Base-by-base conservation (phyloP, 2,329 filamentous ascomycete species). In the Dothideomycetes sp. region DNA sequence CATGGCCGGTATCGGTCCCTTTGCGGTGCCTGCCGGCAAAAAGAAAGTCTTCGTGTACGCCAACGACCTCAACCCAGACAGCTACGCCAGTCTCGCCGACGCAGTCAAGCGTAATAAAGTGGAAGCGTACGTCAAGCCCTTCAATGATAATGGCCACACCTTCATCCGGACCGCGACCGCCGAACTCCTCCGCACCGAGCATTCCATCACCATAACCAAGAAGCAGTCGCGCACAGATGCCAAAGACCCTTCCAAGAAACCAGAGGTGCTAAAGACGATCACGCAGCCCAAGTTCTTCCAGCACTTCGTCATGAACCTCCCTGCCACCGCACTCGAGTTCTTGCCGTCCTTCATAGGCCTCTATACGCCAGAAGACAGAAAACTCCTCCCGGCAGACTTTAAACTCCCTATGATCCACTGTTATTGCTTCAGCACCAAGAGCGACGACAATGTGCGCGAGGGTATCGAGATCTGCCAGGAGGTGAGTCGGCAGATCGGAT, bases 271-370 rank as follows among this genome's bases (percentile, higher is more conserved):
- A 24, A 58, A 61, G 43, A 63, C 54, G 1, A 43, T 69, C 14
- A 40, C 50, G 9, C 69, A 87, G 34, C 89, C 89, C 2, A 71
- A 72, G 2, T 79, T 80, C 29, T 84, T 96, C 57, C 73, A 79
- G n/a, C 91, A 96, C 65, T 98, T 88, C 59, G 83, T 96, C 49
- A 95, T 98, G 85, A 98, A 98, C 62, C 79, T 98, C 12, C 91
- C 91, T 1, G 91, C 88, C 1, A 83, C 79, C 1, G 89, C 91
- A 1, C 80, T 91, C 44, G 79, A 83, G 43, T 98, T 98, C 57
- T 70, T 95, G 52, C 67, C 75, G 19, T 66, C 69, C 10, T 93
- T 87, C 68, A 75, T 78, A 15, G 89, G 91, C 4, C 62, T 94
- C 12, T 96, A 95, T 57, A 64, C 73, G 3, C 35, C 47, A 3